These are phyloP conservation scores for Suhomyces kilbournensis DNA, from an alignment of 805 yeast species.

Conservation along the genomic window DNA sequence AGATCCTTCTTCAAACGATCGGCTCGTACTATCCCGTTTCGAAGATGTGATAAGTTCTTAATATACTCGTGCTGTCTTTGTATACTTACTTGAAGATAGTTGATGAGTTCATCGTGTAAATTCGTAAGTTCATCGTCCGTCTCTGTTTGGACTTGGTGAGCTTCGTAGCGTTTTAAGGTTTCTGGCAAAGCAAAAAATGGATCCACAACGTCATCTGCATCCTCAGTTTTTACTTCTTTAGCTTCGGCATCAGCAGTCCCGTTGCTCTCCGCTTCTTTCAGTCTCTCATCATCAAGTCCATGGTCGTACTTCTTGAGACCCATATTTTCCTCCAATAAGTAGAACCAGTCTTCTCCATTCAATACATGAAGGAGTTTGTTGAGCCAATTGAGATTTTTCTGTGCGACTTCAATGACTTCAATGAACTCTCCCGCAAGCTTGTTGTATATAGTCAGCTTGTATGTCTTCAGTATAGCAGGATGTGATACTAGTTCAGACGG, in stretches of 20 bases:
- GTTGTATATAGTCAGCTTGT: conserved; percentile 48
- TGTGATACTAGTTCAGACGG: conserved; percentile 77
- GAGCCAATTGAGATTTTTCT: conserved; percentile 66
- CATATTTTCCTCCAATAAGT: conserved; percentile 60
- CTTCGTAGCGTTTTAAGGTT: conserved; percentile 31
- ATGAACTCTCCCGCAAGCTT: conserved; percentile 68
- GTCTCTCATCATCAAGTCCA: conserved; percentile 36
- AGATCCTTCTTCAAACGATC: conserved; percentile 70
- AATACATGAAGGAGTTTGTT: conserved; percentile 72
- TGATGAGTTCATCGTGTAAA: conserved; percentile 54
- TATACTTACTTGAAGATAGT: conserved; percentile 43
- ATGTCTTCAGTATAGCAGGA: conserved; percentile 66
- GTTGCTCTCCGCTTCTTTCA: background rate
- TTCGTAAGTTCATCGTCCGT: conserved; percentile 41
- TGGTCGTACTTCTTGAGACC: conserved; percentile 71
- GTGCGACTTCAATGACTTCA: conserved; percentile 78
- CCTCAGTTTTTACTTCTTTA: conserved; percentile 27
- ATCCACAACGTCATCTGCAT: conserved; percentile 52
- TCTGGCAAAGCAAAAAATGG: conserved; percentile 58
- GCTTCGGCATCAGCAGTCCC: conserved; percentile 3
- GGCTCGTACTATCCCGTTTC: conserved; percentile 76
- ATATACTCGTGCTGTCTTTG: conserved; percentile 74
- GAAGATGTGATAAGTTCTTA: conserved; percentile 66
- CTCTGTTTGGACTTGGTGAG: conserved; percentile 20
- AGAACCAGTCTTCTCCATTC: conserved; percentile 81